These are phyloP conservation scores for Marchantia paleacea DNA, from an alignment of 225 moss, liverwort and hornwort genomes.

Conservation along the genomic window DNA sequence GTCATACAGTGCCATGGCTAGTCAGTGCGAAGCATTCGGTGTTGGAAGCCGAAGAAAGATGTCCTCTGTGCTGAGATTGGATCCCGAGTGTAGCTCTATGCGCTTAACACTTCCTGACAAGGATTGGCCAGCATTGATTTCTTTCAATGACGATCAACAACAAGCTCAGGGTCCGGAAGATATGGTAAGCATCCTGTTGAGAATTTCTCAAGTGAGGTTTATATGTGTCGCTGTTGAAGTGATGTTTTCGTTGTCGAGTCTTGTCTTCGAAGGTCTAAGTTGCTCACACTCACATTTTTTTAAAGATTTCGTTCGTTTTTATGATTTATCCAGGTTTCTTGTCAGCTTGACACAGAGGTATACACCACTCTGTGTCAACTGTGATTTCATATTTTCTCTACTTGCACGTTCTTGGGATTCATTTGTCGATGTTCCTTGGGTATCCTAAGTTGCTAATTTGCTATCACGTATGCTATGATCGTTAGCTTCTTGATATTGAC, in stretches of 20 bases:
- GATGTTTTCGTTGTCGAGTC: not conserved
- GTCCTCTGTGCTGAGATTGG: slow-evolving; percentile 67
- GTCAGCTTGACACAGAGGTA: no score
- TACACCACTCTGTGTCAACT: no score
- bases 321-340: no score
- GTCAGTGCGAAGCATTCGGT: slow-evolving; percentile 76
- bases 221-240: no score
- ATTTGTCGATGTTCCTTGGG: not conserved
- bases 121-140: slow-evolving; percentile 20
- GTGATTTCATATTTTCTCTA: no score
- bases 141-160: slow-evolving; percentile 20
- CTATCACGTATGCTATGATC: not conserved
- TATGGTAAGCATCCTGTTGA: slow-evolving; percentile 20
- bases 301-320: no score
- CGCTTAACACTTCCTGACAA: slow-evolving; percentile 56
- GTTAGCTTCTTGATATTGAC: not conserved
- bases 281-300: no score
- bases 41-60: slow-evolving; percentile 76
- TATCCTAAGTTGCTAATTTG: not conserved
- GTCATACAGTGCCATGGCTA: slow-evolving; percentile 72
- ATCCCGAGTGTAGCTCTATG: slow-evolving; percentile 63
- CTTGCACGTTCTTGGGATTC: no score
- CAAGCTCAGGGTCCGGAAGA: slow-evolving; percentile 18
- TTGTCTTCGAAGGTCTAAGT: no score
- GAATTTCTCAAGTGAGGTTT: not conserved